phyloP scores from a whole-genome alignment of 2,329 filamentous ascomycete species.

The Claviceps digitariae region DNA sequence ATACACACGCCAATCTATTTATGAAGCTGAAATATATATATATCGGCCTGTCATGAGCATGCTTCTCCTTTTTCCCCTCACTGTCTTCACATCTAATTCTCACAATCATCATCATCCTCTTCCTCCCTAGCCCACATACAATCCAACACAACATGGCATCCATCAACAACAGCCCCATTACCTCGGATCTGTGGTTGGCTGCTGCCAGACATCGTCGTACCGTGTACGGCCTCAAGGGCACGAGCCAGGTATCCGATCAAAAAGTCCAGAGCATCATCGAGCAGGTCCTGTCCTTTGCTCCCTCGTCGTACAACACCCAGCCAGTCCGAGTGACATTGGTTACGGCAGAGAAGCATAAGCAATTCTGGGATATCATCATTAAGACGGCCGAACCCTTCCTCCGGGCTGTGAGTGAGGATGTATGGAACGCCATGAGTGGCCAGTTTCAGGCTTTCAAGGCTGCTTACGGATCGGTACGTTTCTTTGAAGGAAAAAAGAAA shows the following conservation, averaged over 20 bases:
- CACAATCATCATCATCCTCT: not conserved
- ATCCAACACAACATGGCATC: not conserved
- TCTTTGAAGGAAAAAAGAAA: too few relatives aligned
- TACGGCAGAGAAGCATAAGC: slow-evolving; percentile 69
- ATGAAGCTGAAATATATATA: too few relatives aligned
- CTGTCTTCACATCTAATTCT: not conserved
- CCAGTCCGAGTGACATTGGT: slow-evolving; percentile 66
- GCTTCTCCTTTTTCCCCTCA: not conserved
- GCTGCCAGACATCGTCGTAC: slow-evolving; percentile 52
- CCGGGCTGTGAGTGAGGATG: slow-evolving; percentile 7
- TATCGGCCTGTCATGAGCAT: too few relatives aligned
- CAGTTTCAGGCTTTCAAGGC: slow-evolving; percentile 9
- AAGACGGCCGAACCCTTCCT: slow-evolving; percentile 35
- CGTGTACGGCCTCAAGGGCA: slow-evolving; percentile 54
- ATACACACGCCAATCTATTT: too few relatives aligned
- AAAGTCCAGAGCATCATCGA: slow-evolving; percentile 53
- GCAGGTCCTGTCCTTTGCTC: slow-evolving; percentile 52
- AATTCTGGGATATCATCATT: slow-evolving; percentile 64
- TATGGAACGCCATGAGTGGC: slow-evolving; percentile 10
- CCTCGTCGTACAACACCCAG: slow-evolving; percentile 82
- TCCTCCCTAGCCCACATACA: too few relatives aligned
- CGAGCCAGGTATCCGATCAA: slow-evolving; percentile 34
- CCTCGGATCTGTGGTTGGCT: slow-evolving; percentile 11
- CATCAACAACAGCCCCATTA: not conserved
- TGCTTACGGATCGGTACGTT: slow-evolving; percentile 29